Evolutionary conservation across 192 early-diverging fungal genomes (phyloP).

Genomic region (Podila minutissima): DNA sequence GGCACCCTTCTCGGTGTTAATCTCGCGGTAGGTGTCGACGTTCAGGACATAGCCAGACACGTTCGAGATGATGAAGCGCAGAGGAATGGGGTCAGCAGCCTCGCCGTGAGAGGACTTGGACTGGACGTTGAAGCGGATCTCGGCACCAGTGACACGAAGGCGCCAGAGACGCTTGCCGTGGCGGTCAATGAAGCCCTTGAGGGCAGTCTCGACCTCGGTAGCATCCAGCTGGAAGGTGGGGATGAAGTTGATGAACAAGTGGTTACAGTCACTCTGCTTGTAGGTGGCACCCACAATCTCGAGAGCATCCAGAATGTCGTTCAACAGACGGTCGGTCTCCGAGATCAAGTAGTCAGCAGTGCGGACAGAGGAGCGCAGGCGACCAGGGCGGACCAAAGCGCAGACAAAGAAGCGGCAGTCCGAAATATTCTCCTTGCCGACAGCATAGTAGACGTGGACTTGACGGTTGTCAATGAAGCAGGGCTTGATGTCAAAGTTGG

Average conservation of each 20-base stretch:
- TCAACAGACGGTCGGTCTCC: slow-evolving; percentile 93
- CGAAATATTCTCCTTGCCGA: slow-evolving; percentile 92
- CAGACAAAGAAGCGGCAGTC: slow-evolving; percentile 99
- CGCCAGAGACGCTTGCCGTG: slow-evolving; percentile 96
- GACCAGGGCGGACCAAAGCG: slow-evolving; percentile 92
- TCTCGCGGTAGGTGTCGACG: slow-evolving; percentile 93
- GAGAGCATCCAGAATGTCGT: slow-evolving; percentile 93
- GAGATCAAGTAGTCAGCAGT: slow-evolving; percentile 96
- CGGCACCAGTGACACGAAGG: slow-evolving; percentile 93
- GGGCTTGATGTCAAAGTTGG: slow-evolving; percentile 97
- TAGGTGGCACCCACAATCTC: slow-evolving; percentile 92
- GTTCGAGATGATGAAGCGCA: slow-evolving; percentile 93
- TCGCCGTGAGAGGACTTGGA: slow-evolving; percentile 59
- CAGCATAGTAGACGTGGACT: slow-evolving; percentile 95
- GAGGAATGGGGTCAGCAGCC: slow-evolving; percentile 66
- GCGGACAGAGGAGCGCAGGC: slow-evolving; percentile 78
- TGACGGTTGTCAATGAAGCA: slow-evolving; percentile 94
- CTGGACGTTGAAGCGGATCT: slow-evolving; percentile 95
- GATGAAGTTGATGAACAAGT: slow-evolving; percentile 98
- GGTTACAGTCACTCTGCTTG: slow-evolving; percentile 99
- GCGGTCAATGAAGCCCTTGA: slow-evolving; percentile 91
- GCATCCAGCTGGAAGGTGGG: slow-evolving; percentile 93
- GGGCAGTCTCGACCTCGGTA: slow-evolving; percentile 81
- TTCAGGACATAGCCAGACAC: slow-evolving; percentile 93
- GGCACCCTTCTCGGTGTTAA: slow-evolving; percentile 82